These are phyloP conservation scores for Chamaenerion angustifolium DNA, from an alignment of 345 rosid species.

Conservation along the genomic window DNA sequence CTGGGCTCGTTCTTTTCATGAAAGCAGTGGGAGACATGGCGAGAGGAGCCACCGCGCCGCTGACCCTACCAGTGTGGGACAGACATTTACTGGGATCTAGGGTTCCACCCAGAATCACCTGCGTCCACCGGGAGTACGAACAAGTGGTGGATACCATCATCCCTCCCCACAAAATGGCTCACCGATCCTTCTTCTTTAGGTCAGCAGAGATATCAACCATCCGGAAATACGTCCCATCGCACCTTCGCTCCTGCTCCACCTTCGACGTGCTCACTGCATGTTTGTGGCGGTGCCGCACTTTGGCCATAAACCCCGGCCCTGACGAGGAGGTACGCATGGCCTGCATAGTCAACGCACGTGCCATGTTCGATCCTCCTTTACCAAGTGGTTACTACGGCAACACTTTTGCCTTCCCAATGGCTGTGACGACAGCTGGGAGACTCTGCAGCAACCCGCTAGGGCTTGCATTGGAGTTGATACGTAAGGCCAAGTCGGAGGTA, in stretches of 20 bases:
- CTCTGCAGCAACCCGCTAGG: slow-evolving; percentile 27
- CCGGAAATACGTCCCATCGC: slow-evolving; percentile 18
- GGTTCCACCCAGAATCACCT: slow-evolving; percentile 21
- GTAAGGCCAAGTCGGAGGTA: slow-evolving; percentile 25
- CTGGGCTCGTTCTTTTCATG: slow-evolving; percentile 28
- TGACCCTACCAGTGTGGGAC: slow-evolving; percentile 29
- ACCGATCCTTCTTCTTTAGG: slow-evolving; percentile 12
- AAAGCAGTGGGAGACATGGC: slow-evolving; percentile 33
- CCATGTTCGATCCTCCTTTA: slow-evolving; percentile 25
- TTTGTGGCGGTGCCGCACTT: slow-evolving; percentile 45
- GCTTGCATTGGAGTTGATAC: slow-evolving; percentile 28
- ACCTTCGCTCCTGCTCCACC: slow-evolving; percentile 18
- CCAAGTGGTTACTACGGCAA: slow-evolving; percentile 45
- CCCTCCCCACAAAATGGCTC: slow-evolving; percentile 12
- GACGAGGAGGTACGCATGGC: slow-evolving; percentile 31
- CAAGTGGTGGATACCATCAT: slow-evolving; percentile 13
- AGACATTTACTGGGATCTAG: slow-evolving; percentile 23
- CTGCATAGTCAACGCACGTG: slow-evolving; percentile 26
- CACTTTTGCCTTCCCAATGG: slow-evolving; percentile 23
- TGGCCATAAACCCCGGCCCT: slow-evolving; percentile 30
- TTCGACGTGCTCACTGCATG: slow-evolving; percentile 35
- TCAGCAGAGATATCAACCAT: slow-evolving; percentile 20
- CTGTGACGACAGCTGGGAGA: slow-evolving; percentile 22
- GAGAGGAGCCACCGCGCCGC: slow-evolving; percentile 19
- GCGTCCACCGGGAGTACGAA: slow-evolving; percentile 33